These are phyloP conservation scores for Alternaria angustiovoidea DNA, from an alignment of 2,329 filamentous ascomycete genomes.

Conservation along the genomic window DNA sequence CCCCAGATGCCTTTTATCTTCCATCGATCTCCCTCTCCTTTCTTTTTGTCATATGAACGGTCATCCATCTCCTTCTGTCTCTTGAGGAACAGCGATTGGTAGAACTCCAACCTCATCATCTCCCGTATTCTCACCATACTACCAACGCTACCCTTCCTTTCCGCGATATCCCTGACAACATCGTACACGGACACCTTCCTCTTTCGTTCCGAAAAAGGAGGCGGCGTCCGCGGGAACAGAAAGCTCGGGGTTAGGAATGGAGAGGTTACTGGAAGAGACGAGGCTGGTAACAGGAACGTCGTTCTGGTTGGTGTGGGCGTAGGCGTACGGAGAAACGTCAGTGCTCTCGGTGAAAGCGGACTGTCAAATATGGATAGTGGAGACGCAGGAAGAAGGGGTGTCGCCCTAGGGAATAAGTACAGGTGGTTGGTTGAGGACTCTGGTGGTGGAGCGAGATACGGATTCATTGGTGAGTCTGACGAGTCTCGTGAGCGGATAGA, in stretches of 20 bases:
- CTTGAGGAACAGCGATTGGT: slow-evolving; percentile 14
- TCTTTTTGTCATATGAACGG: not conserved
- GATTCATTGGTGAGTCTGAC: slow-evolving; percentile 21
- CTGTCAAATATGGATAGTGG: slow-evolving; percentile 30
- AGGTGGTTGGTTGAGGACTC: not conserved
- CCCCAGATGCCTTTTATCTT: not conserved
- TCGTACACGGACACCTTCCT: not conserved
- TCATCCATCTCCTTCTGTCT: slow-evolving; percentile 6
- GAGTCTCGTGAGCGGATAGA: not conserved
- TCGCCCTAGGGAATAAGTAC: slow-evolving; percentile 3
- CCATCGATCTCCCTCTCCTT: not conserved
- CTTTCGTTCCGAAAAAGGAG: slow-evolving; percentile 2
- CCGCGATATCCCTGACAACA: not conserved
- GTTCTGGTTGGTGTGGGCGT: not conserved
- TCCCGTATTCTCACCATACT: slow-evolving; percentile 6
- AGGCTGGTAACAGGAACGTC: slow-evolving; percentile 2
- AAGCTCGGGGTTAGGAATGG: slow-evolving; percentile 19
- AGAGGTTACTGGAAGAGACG: slow-evolving; percentile 1
- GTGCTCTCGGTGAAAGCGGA: slow-evolving; percentile 1
- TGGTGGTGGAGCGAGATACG: slow-evolving; percentile 24
- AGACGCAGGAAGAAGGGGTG: slow-evolving; percentile 26
- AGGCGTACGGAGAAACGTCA: slow-evolving; percentile 13
- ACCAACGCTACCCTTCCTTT: slow-evolving; percentile 4
- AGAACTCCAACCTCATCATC: slow-evolving; percentile 16
- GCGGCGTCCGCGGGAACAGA: slow-evolving; percentile 22